A percentile compares a stretch with the other conserved stretches of the same genome.
phyloP scores from a whole-genome alignment of 2,329 filamentous ascomycete species.

The Exophiala phaeomuriformis region DNA sequence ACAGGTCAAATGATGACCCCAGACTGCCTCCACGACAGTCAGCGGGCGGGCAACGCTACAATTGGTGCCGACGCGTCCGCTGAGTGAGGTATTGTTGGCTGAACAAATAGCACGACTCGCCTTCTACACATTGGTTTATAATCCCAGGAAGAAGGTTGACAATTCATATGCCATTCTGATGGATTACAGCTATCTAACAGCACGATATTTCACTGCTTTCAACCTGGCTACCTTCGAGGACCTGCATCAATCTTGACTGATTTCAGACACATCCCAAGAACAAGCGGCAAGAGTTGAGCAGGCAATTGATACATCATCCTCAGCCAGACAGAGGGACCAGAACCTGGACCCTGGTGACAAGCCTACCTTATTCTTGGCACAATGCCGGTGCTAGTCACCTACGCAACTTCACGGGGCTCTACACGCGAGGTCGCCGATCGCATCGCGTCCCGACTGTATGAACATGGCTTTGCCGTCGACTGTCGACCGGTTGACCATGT shows the following conservation, averaged over 20 bases:
- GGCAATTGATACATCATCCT: not conserved
- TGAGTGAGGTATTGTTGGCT: not conserved
- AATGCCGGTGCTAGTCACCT: conserved; percentile 20
- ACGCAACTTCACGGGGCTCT: conserved; percentile 19
- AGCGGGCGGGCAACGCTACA: not conserved
- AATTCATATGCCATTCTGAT: no score
- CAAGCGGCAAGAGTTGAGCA: not conserved
- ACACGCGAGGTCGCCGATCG: conserved; percentile 20
- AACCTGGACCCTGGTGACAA: not conserved
- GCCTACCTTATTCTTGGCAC: not conserved
- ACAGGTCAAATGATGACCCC: not conserved
- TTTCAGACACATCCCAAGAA: not conserved
- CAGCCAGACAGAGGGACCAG: not conserved
- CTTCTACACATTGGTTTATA: no score
- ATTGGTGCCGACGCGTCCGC: not conserved
- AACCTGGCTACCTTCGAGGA: no score
- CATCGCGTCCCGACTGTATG: conserved; percentile 18
- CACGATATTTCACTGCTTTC: no score
- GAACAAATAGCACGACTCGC: not conserved
- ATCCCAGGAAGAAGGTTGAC: no score
- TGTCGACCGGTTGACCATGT: conserved; percentile 22
- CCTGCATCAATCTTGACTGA: not conserved
- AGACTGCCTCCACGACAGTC: not conserved
- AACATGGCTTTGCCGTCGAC: conserved; percentile 19
- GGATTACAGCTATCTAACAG: no score